Base-by-base conservation (phyloP, 2,329 filamentous ascomycete species). In the Colletotrichum limetticola region DNA sequence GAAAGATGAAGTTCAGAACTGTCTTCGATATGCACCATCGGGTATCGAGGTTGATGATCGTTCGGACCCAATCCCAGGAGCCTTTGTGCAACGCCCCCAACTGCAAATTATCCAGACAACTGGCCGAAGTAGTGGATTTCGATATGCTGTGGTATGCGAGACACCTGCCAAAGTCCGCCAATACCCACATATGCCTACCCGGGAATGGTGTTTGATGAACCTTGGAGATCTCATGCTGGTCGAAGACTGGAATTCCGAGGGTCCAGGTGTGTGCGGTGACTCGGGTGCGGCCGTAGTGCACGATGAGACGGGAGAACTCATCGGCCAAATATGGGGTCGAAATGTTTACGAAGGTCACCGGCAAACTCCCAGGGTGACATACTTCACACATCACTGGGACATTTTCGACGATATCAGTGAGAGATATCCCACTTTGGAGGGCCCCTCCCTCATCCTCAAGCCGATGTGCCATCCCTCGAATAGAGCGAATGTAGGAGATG, bases 251-350 rank as follows among this genome's bases (percentile, higher is more conserved):
- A 60, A 60, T n/a, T 14, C 19, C 24, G 55, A n/a, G 5, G 68
- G 68, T 1, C 30, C 56, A 0, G 68, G 62, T 0, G 37, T 71
- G 2, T 56, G 55, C 0, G 68, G 68, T 5, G 68, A 71, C 42
- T 67, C 62, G 4, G 68, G 68, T 4, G 68, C 62, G 1, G 42
- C 63, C 3, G 32, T 71, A 12, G 24, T 67, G 7, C 37, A 66
- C 3, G 24, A 26, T 9, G 19, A 35, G 1, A 55, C 16, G 6
- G n/a, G 32, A 2, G 0, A 16, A 5, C 19, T 71, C 4, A 2
- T 71, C 3, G 62, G 68, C 4, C 63, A 66, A 16, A 49, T 71
- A 5, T 71, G 68, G 68, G 68, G 68, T 5, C 68, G 62, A 2
- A 66, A 66, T 5, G 24, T 22, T 1, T 59, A 60, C 30, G 62